Conservation (phyloP, 2,329 filamentous ascomycete genomes). For the Alternaria hordeiaustralica region DNA sequence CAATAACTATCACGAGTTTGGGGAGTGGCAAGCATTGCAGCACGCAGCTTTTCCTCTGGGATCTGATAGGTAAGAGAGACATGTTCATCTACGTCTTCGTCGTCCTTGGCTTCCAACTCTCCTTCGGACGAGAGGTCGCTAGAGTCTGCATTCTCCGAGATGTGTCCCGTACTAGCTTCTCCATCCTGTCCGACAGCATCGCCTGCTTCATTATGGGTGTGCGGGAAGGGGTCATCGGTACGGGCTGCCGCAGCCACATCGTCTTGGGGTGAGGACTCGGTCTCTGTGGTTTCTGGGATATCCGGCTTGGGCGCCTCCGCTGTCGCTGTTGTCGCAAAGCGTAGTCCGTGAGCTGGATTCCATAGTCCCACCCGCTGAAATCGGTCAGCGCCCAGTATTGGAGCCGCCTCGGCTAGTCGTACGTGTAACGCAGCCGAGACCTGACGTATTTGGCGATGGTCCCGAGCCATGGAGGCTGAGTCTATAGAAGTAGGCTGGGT, state of each 20-base stretch:
- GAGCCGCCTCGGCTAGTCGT: background rate
- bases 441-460: background rate
- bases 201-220: background rate
- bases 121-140: background rate
- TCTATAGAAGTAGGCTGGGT: background rate
- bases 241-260: background rate
- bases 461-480: background rate
- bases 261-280: background rate
- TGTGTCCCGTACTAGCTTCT: background rate
- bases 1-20: constrained; percentile 59
- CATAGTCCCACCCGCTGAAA: constrained; percentile 8
- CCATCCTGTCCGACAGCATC: background rate
- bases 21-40: constrained; percentile 39
- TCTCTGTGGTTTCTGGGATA: background rate
- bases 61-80: constrained; percentile 42
- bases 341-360: constrained; percentile 10
- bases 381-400: background rate
- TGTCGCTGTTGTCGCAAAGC: constrained; percentile 14
- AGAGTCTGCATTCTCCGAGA: background rate
- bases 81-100: constrained; percentile 23
- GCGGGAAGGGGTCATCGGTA: background rate
- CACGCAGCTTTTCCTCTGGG: constrained; percentile 33
- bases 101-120: constrained; percentile 4
- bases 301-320: background rate
- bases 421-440: constrained; percentile 5